A percentile compares a stretch with the other conserved stretches of the same genome.
Evolutionary conservation across 2,329 filamentous ascomycete species (phyloP).

Genomic region (Penicillium griseofulvum): DNA sequence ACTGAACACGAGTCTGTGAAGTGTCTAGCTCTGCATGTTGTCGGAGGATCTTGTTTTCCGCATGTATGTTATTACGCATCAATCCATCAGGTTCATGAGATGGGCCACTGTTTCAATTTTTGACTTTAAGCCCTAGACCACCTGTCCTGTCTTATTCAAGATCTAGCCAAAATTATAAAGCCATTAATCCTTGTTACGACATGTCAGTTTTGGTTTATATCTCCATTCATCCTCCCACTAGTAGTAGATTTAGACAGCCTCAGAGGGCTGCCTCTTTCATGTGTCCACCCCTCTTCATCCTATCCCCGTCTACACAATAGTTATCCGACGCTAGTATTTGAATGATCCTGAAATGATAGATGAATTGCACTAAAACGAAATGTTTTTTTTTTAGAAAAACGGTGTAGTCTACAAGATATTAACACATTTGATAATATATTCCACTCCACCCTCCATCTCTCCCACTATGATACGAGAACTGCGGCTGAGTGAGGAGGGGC

Average conservation of each 20-base stretch:
- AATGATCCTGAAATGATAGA: not conserved
- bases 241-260: not conserved
- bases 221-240: no score
- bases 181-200: not conserved
- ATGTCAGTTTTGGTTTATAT: not conserved
- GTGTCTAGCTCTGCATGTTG: not conserved
- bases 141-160: not conserved
- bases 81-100: not conserved
- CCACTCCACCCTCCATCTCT: no score
- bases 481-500: not conserved
- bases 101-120: not conserved
- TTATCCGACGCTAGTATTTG: not conserved
- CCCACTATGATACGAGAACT: no score
- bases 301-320: not conserved
- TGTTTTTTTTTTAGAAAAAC: not conserved
- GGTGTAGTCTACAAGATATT: not conserved
- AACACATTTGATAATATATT: not conserved
- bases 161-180: not conserved
- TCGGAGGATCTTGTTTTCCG: not conserved
- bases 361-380: not conserved
- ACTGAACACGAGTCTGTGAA: conserved; percentile 36
- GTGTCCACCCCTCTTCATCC: not conserved
- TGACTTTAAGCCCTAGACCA: no score
- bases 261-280: no score
- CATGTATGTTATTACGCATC: not conserved